Evolutionary conservation across 2,329 filamentous ascomycete species (phyloP).

Genomic region (Colletotrichum neosansevieriae): DNA sequence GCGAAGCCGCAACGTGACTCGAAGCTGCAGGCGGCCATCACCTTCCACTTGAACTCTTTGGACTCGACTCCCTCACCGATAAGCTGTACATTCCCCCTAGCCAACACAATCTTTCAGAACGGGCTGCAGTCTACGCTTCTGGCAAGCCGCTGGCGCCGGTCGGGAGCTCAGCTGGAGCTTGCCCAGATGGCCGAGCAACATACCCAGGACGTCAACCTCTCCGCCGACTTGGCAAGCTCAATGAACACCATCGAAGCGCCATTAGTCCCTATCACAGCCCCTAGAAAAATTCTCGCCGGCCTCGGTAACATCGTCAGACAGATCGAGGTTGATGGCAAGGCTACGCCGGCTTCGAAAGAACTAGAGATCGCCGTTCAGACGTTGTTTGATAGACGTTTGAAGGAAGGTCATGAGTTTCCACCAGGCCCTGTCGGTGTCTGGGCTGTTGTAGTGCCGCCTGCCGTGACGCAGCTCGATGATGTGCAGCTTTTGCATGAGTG

Average conservation of each 20-base stretch:
- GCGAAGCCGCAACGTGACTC: slow-evolving; percentile 2
- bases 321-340: slow-evolving; percentile 61
- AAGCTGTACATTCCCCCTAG: slow-evolving; percentile 71
- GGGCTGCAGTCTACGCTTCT: slow-evolving; percentile 71
- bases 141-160: slow-evolving; percentile 54
- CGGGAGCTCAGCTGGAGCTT: slow-evolving; percentile 44
- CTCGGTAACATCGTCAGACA: slow-evolving; percentile 84
- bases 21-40: slow-evolving; percentile 34
- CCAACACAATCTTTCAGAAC: slow-evolving; percentile 83
- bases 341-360: slow-evolving; percentile 76
- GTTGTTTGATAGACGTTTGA: slow-evolving; percentile 63
- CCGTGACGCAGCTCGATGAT: slow-evolving; percentile 41
- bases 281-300: slow-evolving; percentile 71
- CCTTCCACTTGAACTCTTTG: slow-evolving; percentile 5
- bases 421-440: slow-evolving; percentile 73
- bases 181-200: slow-evolving; percentile 50
- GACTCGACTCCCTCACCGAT: neutral
- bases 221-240: slow-evolving; percentile 40
- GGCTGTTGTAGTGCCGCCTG: slow-evolving; percentile 74
- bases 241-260: slow-evolving; percentile 51
- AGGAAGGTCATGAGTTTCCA: slow-evolving; percentile 46
- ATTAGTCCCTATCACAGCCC: slow-evolving; percentile 72
- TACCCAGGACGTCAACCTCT: slow-evolving; percentile 52
- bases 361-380: slow-evolving; percentile 74
- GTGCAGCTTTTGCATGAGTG: slow-evolving; percentile 11